These are phyloP conservation scores for Aureobasidium sp. DNA, from an alignment of 2,329 filamentous ascomycete species.

Conservation along the genomic window DNA sequence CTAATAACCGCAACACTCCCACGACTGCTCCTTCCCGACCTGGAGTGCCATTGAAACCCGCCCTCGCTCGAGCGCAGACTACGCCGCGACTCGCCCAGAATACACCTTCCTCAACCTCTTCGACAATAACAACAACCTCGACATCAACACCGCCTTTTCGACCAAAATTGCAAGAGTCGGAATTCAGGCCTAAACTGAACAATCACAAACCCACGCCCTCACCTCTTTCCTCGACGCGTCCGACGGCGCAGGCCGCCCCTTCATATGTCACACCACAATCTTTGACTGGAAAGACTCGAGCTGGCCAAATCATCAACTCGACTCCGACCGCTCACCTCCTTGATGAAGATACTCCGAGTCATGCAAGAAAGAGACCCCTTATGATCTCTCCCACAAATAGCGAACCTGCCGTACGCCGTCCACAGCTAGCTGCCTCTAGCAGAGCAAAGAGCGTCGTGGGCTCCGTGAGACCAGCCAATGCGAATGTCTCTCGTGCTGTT, in stretches of 20 bases:
- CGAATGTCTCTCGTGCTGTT: neutral
- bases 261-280: conserved; percentile 84
- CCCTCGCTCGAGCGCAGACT: conserved; percentile 66
- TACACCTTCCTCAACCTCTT: neutral
- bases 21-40: conserved; percentile 29
- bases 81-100: conserved; percentile 60
- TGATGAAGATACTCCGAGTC: conserved; percentile 52
- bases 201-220: conserved; percentile 9
- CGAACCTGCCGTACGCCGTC: conserved; percentile 1
- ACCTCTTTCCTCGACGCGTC: neutral
- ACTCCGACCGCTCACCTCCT: conserved; percentile 52
- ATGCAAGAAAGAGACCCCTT: conserved; percentile 36
- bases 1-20: conserved; percentile 3
- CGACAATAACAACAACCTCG: conserved; percentile 22
- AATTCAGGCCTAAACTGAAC: conserved; percentile 10
- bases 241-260: conserved; percentile 38
- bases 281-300: conserved; percentile 73
- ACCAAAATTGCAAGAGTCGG: conserved; percentile 28
- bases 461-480: neutral
- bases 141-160: conserved; percentile 19
- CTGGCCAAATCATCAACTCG: conserved; percentile 62
- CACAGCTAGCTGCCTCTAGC: neutral
- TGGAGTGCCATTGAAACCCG: conserved; percentile 71
- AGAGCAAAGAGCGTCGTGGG: conserved; percentile 42
- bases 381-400: conserved; percentile 35